Evolutionary conservation across 768 basidiomycete species (phyloP), one percentile per base, ranked within the genome.

Genomic region (Mycena olivaceomarginata): DNA sequence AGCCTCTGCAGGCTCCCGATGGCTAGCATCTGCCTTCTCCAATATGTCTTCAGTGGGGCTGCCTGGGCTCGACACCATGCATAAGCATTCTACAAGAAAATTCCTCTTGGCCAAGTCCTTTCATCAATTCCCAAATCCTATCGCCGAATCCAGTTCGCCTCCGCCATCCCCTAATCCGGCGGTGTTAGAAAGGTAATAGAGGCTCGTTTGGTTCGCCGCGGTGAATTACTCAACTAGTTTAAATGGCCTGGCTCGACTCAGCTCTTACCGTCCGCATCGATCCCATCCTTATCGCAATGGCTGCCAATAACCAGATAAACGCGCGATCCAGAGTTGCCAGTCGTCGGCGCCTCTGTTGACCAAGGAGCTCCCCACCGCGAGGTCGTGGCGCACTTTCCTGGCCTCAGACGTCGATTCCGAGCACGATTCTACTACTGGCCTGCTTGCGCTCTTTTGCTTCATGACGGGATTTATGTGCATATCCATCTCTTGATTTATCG

Each of bases 391-490:
- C 45, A 39, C 67, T 12, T 79, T 69, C 31, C 53, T 79, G 31
- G 56, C 10, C 9, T 73, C 70, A 8, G 83, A 87, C 63, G 86
- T 90, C 76, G 85, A 89, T 74, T 84, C 87, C 0, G 82, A 80
- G 18, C 80, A 81, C 31, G 31, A 31, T 31, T 31, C 31, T 51
- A 83, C 86, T 0, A 84, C 87, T 0, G 82, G 84, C 20, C 91
- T 89, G 12, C 84, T 92, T 67, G 84, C 87, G 1, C 87, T 85
- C 1, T 92, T 87, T 82, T 92, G 91, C 79, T 92, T 91, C 82
- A 91, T 92, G 91, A 92, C 91, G 3, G 91, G 91, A 4, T 91
- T 89, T 83, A 89, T 92, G 91, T 92, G 67, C 80, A 89, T 73
- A 12, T 15, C 18, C 7, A 1, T 22, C 25, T 22, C 70, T 70